Conservation (phyloP, 2,329 filamentous ascomycete species). For the Xylaria sp. region DNA sequence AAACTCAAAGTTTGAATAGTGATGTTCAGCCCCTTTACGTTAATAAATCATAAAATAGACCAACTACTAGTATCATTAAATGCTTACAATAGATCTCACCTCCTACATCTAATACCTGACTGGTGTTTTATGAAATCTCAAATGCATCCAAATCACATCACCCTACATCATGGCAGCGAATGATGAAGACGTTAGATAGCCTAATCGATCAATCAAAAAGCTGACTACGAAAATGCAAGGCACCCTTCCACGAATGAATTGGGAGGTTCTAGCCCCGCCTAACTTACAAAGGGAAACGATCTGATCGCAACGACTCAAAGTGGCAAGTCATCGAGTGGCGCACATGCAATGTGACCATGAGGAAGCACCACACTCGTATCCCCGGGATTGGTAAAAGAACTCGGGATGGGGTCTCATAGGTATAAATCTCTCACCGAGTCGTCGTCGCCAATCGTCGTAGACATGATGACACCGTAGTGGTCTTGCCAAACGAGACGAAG, state of each 20-base stretch:
- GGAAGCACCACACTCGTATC: background rate
- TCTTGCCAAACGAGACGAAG: background rate
- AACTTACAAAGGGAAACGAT: background rate
- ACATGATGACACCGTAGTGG: background rate
- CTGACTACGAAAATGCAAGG: background rate
- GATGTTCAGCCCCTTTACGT: background rate
- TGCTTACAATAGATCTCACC: background rate
- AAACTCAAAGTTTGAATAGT: background rate
- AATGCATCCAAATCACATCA: background rate
- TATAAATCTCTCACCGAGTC: constrained; percentile 3
- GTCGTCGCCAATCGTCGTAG: background rate
- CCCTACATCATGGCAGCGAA: background rate
- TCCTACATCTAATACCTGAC: background rate
- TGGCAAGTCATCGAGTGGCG: background rate
- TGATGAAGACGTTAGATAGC: background rate
- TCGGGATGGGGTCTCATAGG: background rate
- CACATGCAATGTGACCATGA: constrained; percentile 9
- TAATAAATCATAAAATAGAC: background rate
- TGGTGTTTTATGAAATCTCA: background rate
- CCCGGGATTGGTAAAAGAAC: background rate
- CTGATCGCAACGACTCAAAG: constrained; percentile 1
- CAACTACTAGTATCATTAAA: background rate
- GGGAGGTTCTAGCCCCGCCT: background rate
- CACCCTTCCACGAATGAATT: background rate
- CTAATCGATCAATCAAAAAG: background rate